Evolutionary conservation across 306 rosid genomes (phyloP).

Genomic region (Inga leiocalycina): DNA sequence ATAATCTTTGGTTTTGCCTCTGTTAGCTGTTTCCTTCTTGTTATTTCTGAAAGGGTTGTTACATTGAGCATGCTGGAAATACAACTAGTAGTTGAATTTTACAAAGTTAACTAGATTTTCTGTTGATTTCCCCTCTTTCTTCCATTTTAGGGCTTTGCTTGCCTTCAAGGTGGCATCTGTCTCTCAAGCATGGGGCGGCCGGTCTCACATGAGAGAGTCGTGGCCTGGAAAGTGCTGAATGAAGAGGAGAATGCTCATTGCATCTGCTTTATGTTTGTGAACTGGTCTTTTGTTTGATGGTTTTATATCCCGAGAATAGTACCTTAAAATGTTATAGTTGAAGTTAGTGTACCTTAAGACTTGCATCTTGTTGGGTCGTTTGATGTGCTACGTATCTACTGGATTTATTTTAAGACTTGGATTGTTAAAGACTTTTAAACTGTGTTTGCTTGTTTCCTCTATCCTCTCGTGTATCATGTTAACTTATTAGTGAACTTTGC

Average conservation of each 20-base stretch:
- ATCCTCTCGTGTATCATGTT: neutral
- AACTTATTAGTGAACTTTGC: neutral
- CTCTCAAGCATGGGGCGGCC: constrained; percentile 99
- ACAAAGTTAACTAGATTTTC: neutral
- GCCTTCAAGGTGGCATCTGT: constrained; percentile 97
- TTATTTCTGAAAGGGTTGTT: neutral
- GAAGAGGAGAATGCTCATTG: constrained; percentile 98
- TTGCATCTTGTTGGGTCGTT: constrained; percentile 13
- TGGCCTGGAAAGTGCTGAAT: constrained; percentile 98
- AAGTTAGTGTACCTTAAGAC: constrained; percentile 21
- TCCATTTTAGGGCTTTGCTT: constrained; percentile 74
- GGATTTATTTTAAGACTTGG: constrained; percentile 27
- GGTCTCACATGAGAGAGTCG: constrained; percentile 84
- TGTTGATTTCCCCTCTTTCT: neutral
- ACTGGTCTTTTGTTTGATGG: constrained; percentile 93
- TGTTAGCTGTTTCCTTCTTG: too few species aligned
- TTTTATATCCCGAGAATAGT: constrained; percentile 10
- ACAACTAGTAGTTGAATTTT: neutral
- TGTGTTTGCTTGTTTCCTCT: neutral
- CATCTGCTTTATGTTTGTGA: constrained; percentile 90
- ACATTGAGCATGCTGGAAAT: neutral
- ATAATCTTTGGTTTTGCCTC: neutral
- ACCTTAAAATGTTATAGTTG: constrained; percentile 6
- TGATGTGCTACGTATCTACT: constrained; percentile 16
- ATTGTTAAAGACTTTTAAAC: neutral